These are phyloP conservation scores for Tetradesmus lagerheimii DNA, from an alignment of 139 green algal species.

Conservation along the genomic window DNA sequence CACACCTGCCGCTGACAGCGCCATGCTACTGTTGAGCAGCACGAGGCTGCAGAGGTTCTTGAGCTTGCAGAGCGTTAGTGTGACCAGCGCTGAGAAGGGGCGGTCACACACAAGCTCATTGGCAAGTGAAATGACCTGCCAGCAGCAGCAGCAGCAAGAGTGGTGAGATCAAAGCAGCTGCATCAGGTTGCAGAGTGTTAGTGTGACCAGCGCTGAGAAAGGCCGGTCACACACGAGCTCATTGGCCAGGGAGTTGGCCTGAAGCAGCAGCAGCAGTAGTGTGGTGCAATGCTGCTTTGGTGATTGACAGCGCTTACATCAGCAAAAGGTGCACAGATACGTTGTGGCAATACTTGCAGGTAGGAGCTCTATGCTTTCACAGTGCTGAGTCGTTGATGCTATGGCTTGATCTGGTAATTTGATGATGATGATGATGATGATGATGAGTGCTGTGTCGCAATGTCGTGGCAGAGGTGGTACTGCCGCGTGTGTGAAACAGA, in stretches of 20 bases:
- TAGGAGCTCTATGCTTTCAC: too few species aligned
- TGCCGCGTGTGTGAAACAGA: too few species aligned
- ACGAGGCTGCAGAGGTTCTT: slow-evolving; percentile 36
- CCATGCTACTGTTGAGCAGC: slow-evolving; percentile 44
- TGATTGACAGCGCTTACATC: too few species aligned
- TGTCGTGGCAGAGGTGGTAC: too few species aligned
- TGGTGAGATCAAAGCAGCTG: too few species aligned
- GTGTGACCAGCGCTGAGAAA: slow-evolving; percentile 33
- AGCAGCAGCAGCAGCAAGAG: not conserved
- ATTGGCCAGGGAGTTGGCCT: slow-evolving; percentile 36
- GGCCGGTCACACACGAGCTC: slow-evolving; percentile 34
- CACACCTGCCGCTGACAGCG: slow-evolving; percentile 40
- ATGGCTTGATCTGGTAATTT: too few species aligned
- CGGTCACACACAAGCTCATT: slow-evolving; percentile 38
- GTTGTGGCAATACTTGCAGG: too few species aligned
- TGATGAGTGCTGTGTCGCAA: too few species aligned
- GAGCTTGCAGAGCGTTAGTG: slow-evolving; percentile 29
- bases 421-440: too few species aligned
- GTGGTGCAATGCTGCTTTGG: too few species aligned
- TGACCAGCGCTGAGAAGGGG: slow-evolving; percentile 36
- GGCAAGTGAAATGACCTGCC: slow-evolving; percentile 33
- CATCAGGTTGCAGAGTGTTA: slow-evolving; percentile 39
- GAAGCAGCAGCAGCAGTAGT: not conserved
- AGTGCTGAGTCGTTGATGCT: too few species aligned
- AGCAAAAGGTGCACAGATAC: too few species aligned